Percentiles rank a stretch among this genome's conserved stretches.
These are phyloP conservation scores for Trichocladium antarcticum DNA, from an alignment of 495 filamentous ascomycete species.

Conservation along the genomic window DNA sequence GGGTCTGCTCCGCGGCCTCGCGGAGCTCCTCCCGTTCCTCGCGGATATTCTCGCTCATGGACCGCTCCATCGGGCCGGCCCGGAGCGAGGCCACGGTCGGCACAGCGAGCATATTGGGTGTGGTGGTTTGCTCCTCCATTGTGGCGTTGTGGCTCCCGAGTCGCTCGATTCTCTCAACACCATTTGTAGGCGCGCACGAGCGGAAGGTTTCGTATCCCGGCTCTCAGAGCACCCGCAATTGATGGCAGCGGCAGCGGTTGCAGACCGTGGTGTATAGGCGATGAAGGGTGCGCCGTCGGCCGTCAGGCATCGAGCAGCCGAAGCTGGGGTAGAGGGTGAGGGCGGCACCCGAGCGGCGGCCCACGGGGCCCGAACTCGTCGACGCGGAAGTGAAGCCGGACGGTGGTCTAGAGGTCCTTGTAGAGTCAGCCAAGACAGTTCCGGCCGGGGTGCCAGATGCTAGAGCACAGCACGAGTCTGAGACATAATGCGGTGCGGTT, in stretches of 20 bases:
- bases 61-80: conserved; percentile 42
- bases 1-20: conserved; percentile 87
- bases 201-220: conserved; percentile 1
- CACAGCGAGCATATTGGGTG: conserved; percentile 32
- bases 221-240: conserved; percentile 1
- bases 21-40: conserved; percentile 83
- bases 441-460: conserved; percentile 40
- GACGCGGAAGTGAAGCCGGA: background rate
- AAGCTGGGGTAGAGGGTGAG: background rate
- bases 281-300: background rate
- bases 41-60: conserved; percentile 44
- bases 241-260: background rate
- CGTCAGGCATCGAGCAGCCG: background rate
- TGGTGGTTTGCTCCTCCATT: conserved; percentile 35
- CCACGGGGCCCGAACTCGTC: background rate
- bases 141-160: conserved; percentile 15
- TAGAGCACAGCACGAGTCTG: conserved; percentile 36
- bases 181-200: conserved; percentile 13
- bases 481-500: conserved; percentile 38
- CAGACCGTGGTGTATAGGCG: background rate
- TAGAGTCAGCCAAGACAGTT: conserved; percentile 18
- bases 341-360: background rate
- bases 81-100: conserved; percentile 40
- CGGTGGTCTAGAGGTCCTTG: conserved; percentile 1
- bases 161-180: conserved; percentile 2